Evolutionary conservation across 2,329 filamentous ascomycete genomes (phyloP).

Genomic region (Pseudocercospora pini-densiflorae): DNA sequence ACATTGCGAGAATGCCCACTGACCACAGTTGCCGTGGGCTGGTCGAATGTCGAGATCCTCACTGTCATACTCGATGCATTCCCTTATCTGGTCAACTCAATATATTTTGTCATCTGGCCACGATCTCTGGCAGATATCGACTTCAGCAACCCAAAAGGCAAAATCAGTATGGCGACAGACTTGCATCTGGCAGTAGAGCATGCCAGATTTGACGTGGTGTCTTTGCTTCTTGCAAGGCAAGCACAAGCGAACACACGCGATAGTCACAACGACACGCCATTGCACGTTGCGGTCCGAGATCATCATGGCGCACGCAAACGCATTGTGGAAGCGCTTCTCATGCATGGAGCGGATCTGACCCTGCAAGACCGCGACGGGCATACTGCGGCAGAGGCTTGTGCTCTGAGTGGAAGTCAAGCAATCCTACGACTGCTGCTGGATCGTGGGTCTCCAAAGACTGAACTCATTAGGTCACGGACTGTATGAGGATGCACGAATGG

Average conservation of each 20-base stretch:
- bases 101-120: constrained; percentile 2
- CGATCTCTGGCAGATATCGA: neutral
- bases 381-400: neutral
- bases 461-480: neutral
- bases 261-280: neutral
- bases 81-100: neutral
- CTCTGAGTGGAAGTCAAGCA: neutral
- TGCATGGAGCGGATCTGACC: neutral
- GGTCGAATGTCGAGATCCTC: constrained; percentile 2
- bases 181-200: neutral
- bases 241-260: neutral
- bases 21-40: constrained; percentile 3
- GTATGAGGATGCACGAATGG: neutral
- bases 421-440: neutral
- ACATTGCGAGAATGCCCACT: constrained; percentile 1
- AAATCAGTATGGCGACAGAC: constrained; percentile 5
- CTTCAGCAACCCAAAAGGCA: neutral
- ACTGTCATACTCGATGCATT: neutral
- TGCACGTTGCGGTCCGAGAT: neutral
- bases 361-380: neutral
- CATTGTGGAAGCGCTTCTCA: neutral
- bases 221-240: neutral
- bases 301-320: neutral
- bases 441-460: neutral
- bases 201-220: neutral